Conservation (phyloP, 225 moss, liverwort and hornwort species). For the Marchantia polymorpha region DNA sequence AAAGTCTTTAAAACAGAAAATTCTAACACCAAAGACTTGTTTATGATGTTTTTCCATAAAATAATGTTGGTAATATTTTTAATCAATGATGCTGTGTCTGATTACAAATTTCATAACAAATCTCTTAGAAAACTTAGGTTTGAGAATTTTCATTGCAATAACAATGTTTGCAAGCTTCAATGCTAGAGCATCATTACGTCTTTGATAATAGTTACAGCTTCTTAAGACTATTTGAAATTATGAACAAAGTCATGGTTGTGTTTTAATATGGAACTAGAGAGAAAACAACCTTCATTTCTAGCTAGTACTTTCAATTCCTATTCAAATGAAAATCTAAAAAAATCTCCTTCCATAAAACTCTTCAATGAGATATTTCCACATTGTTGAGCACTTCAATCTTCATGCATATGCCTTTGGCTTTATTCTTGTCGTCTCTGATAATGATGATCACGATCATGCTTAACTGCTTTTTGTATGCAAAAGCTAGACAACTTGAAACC, state of each 20-base stretch:
- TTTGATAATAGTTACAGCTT: slow-evolving; percentile 96
- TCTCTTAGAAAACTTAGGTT: no score
- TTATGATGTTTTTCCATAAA: no score
- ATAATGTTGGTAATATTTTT: no score
- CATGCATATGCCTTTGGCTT: slow-evolving; percentile 89
- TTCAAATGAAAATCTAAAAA: slow-evolving; percentile 59
- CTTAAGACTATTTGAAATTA: slow-evolving; percentile 72
- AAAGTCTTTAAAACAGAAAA: no score
- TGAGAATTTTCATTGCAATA: slow-evolving; percentile 93
- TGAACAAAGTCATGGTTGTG: slow-evolving; percentile 96
- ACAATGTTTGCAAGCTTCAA: slow-evolving; percentile 96
- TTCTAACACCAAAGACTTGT: no score
- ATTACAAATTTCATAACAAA: no score
- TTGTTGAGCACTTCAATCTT: slow-evolving; percentile 84
- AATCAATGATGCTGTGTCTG: no score
- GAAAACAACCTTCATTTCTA: slow-evolving; percentile 75
- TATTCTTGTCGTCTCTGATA: slow-evolving; percentile 92
- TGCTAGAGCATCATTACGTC: slow-evolving; percentile 96
- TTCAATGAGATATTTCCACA: slow-evolving; percentile 60
- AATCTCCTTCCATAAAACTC: slow-evolving; percentile 86
- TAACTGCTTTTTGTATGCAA: slow-evolving; percentile 86
- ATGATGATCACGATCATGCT: slow-evolving; percentile 85
- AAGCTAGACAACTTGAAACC: slow-evolving; percentile 78
- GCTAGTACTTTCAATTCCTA: slow-evolving; percentile 57
- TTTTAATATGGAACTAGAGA: slow-evolving; percentile 86